Evolutionary conservation across 1,139 yeast genomes (phyloP).

Genomic region (Saccharomyces uvarum): DNA sequence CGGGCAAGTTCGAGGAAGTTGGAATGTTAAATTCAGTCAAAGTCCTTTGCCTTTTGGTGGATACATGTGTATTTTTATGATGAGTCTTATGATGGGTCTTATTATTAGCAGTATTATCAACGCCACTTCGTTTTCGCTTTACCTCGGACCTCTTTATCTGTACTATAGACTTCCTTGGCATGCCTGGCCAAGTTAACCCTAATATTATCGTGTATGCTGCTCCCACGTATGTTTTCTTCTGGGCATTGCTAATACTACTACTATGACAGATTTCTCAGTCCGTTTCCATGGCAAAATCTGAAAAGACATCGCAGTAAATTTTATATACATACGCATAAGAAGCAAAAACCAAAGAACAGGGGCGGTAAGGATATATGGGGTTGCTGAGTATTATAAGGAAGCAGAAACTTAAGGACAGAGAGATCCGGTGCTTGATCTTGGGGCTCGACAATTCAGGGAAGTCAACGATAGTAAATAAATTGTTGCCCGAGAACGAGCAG

Average conservation of each 20-base stretch:
- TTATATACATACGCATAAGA: neutral
- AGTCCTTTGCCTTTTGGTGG: constrained; percentile 20
- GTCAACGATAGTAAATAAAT: constrained; percentile 61
- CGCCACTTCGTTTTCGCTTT: constrained; percentile 7
- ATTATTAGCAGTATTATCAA: neutral
- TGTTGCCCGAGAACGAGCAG: constrained; percentile 37
- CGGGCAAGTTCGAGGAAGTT: constrained; percentile 11
- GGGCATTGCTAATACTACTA: neutral
- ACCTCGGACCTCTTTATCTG: constrained; percentile 11
- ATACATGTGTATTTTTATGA: constrained; percentile 3
- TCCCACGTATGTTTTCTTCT: neutral
- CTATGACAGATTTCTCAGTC: neutral
- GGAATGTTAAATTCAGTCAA: constrained; percentile 24
- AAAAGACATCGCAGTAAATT: neutral
- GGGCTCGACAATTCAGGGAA: constrained; percentile 91
- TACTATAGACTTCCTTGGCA: constrained; percentile 15
- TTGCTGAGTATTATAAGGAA: constrained; percentile 71
- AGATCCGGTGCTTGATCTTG: constrained; percentile 63
- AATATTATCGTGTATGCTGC: neutral
- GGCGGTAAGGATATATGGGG: constrained; percentile 51
- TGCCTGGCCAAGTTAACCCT: neutral
- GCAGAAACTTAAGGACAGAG: constrained; percentile 73
- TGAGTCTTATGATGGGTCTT: neutral
- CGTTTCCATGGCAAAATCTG: neutral
- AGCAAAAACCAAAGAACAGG: neutral